Evolutionary conservation across 1,284 basidiomycete species (phyloP).

Genomic region (Apiotrichum mycotoxinovorans): DNA sequence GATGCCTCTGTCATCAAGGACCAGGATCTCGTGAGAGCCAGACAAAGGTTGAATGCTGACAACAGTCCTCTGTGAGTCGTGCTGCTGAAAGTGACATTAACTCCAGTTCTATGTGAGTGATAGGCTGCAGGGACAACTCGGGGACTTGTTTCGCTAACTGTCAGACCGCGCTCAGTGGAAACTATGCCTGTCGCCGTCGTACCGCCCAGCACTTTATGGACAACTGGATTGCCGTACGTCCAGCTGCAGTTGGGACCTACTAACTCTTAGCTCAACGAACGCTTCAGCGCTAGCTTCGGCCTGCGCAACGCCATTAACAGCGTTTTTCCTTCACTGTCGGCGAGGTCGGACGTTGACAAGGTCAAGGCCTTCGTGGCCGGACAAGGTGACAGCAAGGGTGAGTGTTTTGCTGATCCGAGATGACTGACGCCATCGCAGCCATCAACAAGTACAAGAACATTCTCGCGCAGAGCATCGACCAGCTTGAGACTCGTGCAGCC

Average conservation of each 20-base stretch:
- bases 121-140: slow-evolving; percentile 14
- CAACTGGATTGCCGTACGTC: slow-evolving; percentile 55
- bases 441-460: slow-evolving; percentile 51
- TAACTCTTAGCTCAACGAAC: slow-evolving; percentile 59
- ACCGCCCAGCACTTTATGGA: slow-evolving; percentile 54
- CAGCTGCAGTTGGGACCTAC: slow-evolving; percentile 53
- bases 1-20: slow-evolving; percentile 56
- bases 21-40: slow-evolving; percentile 60
- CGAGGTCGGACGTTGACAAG: slow-evolving; percentile 63
- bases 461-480: slow-evolving; percentile 54
- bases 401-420: too few relatives aligned
- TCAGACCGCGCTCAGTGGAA: slow-evolving; percentile 44
- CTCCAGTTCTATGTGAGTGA: slow-evolving; percentile 29
- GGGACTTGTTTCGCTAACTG: slow-evolving; percentile 36
- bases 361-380: slow-evolving; percentile 63
- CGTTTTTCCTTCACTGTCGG: slow-evolving; percentile 62
- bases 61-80: not conserved
- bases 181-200: slow-evolving; percentile 32
- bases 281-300: slow-evolving; percentile 66
- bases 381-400: slow-evolving; percentile 36
- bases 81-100: not conserved
- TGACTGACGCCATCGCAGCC: slow-evolving; percentile 32
- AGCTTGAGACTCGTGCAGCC: slow-evolving; percentile 52
- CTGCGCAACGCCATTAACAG: slow-evolving; percentile 49
- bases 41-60: slow-evolving; percentile 20